Base-by-base conservation (phyloP, 2,329 filamentous ascomycete genomes). In the Eutypa lata region DNA sequence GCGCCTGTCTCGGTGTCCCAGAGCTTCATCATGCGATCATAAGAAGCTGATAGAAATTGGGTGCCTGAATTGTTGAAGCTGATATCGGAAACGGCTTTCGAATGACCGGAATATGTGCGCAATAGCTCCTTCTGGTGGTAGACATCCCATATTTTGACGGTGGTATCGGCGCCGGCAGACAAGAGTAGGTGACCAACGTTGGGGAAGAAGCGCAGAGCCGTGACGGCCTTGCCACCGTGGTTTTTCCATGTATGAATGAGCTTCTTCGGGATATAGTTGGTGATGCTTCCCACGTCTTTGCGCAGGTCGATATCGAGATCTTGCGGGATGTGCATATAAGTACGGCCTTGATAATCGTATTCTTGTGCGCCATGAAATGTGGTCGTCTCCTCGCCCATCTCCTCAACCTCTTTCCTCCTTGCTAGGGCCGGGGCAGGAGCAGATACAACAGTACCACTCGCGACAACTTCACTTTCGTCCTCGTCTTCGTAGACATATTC, bases 1-100 rank as follows among this genome's bases (percentile, higher is more conserved):
- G 87, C 81, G 45, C 94, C 94, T 21, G 90, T 97, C 72, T 99
- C 94, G 1, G 93, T 97, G 65, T 99, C 94, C 94, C 94, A 99
- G 28, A 99, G 80, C 73, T 97, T 97, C 77, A 97, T 97, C 76
- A 90, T 88, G 50, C 93, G 88, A 70, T 99, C 94, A 71, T 95
- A 99, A 16, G 90, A 94, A 1, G 90, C 89, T 2, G 92, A 92
- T 24, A 99, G 74, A 77, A 99, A 99, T 51, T 89, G 89, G 11
- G 84, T 89, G 49, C 94, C 94, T 31, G 84, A 81, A 3, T 79
- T 80, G 65, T 92, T 91, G 81, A 97, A 97, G 62, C 88, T 88
- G 44, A 94, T 84, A 67, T 97, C 93, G 26, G 92, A 93, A 24
- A 97, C 79, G 18, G 91, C 88, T 72, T 97, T 97, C 33, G 81